Evolutionary conservation across 805 yeast genomes (phyloP), one percentile per base, ranked within the genome.

Genomic region (Candida hungchunana): DNA sequence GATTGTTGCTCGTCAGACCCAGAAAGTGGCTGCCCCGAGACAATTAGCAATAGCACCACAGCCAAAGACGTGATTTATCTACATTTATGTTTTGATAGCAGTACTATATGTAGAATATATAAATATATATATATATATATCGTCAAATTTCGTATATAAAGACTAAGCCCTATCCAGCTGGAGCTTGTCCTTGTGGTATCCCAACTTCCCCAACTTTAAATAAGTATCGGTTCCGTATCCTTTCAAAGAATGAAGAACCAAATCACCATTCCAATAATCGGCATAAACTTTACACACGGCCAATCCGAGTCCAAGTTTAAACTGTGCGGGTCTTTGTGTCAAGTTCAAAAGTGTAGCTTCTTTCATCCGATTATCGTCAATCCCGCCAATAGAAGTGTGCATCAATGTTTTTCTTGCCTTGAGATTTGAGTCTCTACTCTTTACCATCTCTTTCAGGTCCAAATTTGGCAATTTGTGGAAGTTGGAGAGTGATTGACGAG

Each of bases 261-360:
- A 60, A 34, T 82, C 84, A 6, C 97, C 97, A 49, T 89, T 93
- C 97, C 97, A 90, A 59, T 90, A 90, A 50, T 90, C 97, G 0
- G 95, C 86, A 55, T 90, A 90, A 0, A 89, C 86, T 48, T 85
- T 80, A 51, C 96, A 83, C 82, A 90, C 79, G 0, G 97, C 96
- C 42, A 90, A 64, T 1, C 97, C 96, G 40, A 90, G 71, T 0
- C 97, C 97, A 19, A 90, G 62, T 34, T 82, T 83, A 49, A 73
- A 73, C 40, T 82, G 73, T 18, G 83, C 78, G 2, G 93, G 83
- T 43, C 97, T 72, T 21, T 79, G 70, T 27, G 82, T 73, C 50
- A 89, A 67, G 19, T 75, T 69, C 34, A 72, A 68, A 40, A 89
- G 63, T 2, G 93, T 82, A 2, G 55, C 50, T 33, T 53, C 58